Evolutionary conservation across 106 monocot species (phyloP).

Genomic region (Dendrobium chrysotoxum): DNA sequence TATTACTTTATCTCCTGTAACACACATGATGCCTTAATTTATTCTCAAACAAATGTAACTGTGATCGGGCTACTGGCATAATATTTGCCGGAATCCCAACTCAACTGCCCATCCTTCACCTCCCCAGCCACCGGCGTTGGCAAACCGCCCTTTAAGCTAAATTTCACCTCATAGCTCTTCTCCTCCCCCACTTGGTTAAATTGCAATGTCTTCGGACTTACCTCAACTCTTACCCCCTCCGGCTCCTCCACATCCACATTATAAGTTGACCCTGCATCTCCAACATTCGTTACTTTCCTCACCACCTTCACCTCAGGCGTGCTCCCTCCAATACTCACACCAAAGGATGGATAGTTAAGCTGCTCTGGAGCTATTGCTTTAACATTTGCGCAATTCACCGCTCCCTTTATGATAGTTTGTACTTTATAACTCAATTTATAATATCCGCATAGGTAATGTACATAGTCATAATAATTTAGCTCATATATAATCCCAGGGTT

Average conservation of each 20-base stretch:
- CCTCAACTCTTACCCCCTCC: constrained; percentile 5
- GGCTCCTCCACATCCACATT: constrained; percentile 6
- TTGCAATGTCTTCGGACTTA: not conserved
- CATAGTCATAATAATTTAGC: constrained; percentile 17
- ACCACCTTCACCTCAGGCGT: not conserved
- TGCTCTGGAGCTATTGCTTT: not conserved
- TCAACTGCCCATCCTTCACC: constrained; percentile 10
- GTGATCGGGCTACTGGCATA: constrained; percentile 11
- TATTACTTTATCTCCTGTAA: not conserved
- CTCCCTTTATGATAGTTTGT: not conserved
- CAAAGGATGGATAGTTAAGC: constrained; percentile 16
- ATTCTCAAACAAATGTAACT: not conserved
- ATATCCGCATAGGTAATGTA: constrained; percentile 29
- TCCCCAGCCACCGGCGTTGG: not conserved
- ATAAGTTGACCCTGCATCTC: not conserved
- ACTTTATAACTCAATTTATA: not conserved
- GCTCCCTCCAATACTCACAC: not conserved
- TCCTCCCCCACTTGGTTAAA: not conserved
- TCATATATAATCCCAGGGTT: constrained; percentile 40
- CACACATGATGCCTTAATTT: not conserved
- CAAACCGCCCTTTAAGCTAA: not conserved
- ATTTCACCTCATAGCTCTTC: not conserved
- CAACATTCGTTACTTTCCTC: constrained; percentile 12
- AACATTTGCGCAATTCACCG: not conserved
- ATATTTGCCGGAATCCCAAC: constrained; percentile 16